These are phyloP conservation scores for Stemphylium vesicarium DNA, from an alignment of 2,329 filamentous ascomycete species.

Conservation along the genomic window DNA sequence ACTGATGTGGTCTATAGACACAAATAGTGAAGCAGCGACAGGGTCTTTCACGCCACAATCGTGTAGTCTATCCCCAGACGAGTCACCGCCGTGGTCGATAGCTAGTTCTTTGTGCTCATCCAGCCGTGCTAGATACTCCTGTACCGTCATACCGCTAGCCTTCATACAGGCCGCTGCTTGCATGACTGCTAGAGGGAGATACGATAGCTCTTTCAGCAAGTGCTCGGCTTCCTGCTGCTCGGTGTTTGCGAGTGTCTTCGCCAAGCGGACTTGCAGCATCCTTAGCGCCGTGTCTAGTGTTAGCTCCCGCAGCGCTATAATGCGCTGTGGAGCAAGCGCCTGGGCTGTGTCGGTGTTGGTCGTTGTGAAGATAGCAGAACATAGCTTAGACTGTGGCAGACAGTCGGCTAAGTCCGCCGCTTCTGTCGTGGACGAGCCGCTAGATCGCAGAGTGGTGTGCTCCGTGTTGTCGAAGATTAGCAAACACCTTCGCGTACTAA, in stretches of 20 bases:
- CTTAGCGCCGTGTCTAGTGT: constrained; percentile 20
- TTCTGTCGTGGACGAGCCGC: constrained; percentile 12
- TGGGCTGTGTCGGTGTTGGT: constrained; percentile 15
- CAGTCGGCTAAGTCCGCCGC: constrained; percentile 17
- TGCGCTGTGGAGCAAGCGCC: constrained; percentile 20
- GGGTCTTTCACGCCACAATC: constrained; percentile 43
- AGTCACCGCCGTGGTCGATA: constrained; percentile 37
- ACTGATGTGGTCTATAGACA: constrained; percentile 49
- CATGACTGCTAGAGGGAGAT: constrained; percentile 27
- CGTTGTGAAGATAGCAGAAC: constrained; percentile 28
- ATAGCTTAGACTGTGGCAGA: constrained; percentile 21
- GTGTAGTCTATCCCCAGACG: constrained; percentile 38
- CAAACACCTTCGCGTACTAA: constrained; percentile 7
- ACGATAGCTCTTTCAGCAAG: constrained; percentile 25
- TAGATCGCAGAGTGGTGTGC: constrained; percentile 8
- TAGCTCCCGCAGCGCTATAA: constrained; percentile 22
- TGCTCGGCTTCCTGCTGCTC: constrained; percentile 18
- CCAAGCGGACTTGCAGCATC: constrained; percentile 26
- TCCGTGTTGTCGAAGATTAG: constrained; percentile 41
- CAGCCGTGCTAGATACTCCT: constrained; percentile 20
- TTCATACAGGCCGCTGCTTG: constrained; percentile 29
- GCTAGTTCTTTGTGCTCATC: neutral
- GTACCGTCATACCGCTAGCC: constrained; percentile 9
- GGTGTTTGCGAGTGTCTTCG: constrained; percentile 2
- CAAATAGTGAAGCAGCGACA: constrained; percentile 49